A percentile compares a stretch with the other conserved stretches of the same genome.
Conservation (phyloP, 176 grass and related monocot genomes). For the Avena eriantha region DNA sequence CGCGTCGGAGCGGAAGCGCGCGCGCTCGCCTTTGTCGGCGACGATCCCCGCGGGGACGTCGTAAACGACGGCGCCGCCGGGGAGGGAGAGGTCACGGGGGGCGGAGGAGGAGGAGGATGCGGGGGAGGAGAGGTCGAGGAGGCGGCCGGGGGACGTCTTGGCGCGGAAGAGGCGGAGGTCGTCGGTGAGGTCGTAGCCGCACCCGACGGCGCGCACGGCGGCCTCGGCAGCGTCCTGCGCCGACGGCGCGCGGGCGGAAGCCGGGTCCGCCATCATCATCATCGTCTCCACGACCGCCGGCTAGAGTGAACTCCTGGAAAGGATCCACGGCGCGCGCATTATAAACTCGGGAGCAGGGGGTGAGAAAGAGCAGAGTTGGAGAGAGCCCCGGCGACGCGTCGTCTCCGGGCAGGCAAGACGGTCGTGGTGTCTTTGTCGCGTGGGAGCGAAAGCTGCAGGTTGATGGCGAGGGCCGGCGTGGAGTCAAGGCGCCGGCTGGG, state of each 20-base stretch:
- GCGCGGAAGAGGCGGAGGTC: conserved; percentile 56
- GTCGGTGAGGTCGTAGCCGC: conserved; percentile 64
- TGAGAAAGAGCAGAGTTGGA: no score
- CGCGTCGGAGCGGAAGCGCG: conserved; percentile 75
- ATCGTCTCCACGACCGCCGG: not conserved
- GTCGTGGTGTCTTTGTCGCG: not conserved
- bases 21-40: conserved; percentile 78
- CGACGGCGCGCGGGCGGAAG: conserved; percentile 30
- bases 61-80: conserved; percentile 53
- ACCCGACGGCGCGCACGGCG: conserved; percentile 75
- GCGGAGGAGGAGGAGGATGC: not conserved
- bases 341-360: not conserved
- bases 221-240: conserved; percentile 68
- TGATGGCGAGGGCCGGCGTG: conserved; percentile 50
- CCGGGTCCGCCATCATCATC: not conserved
- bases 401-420: not conserved
- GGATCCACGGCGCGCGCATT: not conserved
- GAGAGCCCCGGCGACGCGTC: not conserved
- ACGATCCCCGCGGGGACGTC: conserved; percentile 61
- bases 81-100: conserved; percentile 56
- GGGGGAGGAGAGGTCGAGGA: conserved; percentile 37
- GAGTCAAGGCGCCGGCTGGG: conserved; percentile 45
- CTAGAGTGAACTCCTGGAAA: not conserved
- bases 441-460: conserved; percentile 4
- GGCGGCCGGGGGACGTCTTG: conserved; percentile 47